A percentile compares a stretch with the other conserved stretches of the same genome.
These are phyloP conservation scores for Cordyceps tenuipes DNA, from an alignment of 2,329 filamentous ascomycete species.

Conservation along the genomic window DNA sequence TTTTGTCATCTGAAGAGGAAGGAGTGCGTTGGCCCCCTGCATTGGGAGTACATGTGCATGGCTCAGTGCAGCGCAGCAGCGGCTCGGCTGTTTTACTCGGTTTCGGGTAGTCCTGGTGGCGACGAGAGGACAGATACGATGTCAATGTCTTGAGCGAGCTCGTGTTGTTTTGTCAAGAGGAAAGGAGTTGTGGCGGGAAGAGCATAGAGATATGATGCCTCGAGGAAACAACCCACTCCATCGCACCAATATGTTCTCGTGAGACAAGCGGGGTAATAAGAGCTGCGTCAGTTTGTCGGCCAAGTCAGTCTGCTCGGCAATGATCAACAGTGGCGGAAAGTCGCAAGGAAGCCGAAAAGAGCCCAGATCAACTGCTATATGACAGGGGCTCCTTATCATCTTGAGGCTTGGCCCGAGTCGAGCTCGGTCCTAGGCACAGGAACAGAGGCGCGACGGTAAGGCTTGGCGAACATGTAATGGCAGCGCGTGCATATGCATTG, in stretches of 20 bases:
- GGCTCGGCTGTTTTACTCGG: background rate
- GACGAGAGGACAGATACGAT: background rate
- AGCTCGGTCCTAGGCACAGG: background rate
- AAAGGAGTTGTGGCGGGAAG: background rate
- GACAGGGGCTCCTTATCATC: background rate
- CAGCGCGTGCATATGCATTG: background rate
- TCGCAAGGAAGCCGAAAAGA: background rate
- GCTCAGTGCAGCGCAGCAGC: background rate
- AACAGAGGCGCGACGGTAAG: background rate
- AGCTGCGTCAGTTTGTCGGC: background rate
- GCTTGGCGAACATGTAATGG: background rate
- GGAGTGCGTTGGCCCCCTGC: background rate
- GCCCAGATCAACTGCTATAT: background rate
- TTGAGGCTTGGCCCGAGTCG: background rate
- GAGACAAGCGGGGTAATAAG: background rate
- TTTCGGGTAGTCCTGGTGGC: background rate
- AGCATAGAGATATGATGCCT: constrained; percentile 3
- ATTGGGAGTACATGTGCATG: background rate
- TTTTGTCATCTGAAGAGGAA: background rate
- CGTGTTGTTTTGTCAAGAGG: background rate
- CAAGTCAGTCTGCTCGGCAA: background rate
- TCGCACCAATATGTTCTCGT: background rate
- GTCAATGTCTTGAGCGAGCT: background rate
- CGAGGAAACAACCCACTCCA: background rate
- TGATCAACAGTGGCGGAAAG: no score